Conservation (phyloP, 148 eudicot genomes). For the Camellia sinensis region DNA sequence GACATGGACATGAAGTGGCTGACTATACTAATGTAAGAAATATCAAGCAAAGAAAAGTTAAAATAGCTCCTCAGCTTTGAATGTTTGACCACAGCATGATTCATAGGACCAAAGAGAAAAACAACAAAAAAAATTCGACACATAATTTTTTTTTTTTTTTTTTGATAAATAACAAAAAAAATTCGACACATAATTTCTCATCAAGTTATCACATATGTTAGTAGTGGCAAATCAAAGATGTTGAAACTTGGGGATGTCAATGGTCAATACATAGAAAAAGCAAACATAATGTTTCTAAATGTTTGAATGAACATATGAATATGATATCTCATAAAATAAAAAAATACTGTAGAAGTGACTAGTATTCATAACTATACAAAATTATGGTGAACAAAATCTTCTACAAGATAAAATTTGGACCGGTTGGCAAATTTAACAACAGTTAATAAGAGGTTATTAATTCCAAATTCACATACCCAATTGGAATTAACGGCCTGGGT, state of each 20-base stretch:
- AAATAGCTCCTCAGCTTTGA: background rate
- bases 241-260: no score
- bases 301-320: background rate
- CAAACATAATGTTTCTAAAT: background rate
- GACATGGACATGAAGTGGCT: background rate
- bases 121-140: background rate
- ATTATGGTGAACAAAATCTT: background rate
- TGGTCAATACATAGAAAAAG: background rate
- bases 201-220: background rate
- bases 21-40: background rate
- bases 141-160: background rate
- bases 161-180: background rate
- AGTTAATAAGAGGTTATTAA: slow-evolving; percentile 4
- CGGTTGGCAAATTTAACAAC: background rate
- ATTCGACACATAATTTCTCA: background rate
- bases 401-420: background rate
- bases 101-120: background rate
- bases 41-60: background rate
- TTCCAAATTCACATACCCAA: slow-evolving; percentile 21
- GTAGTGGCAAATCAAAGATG: background rate
- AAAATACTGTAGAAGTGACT: background rate
- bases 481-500: slow-evolving; percentile 25
- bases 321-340: background rate
- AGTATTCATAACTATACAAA: background rate
- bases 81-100: background rate